A percentile compares a stretch with the other conserved stretches of the same genome.
These are phyloP conservation scores for Cicer cuneatum DNA, from an alignment of 306 rosid genomes.

Conservation along the genomic window DNA sequence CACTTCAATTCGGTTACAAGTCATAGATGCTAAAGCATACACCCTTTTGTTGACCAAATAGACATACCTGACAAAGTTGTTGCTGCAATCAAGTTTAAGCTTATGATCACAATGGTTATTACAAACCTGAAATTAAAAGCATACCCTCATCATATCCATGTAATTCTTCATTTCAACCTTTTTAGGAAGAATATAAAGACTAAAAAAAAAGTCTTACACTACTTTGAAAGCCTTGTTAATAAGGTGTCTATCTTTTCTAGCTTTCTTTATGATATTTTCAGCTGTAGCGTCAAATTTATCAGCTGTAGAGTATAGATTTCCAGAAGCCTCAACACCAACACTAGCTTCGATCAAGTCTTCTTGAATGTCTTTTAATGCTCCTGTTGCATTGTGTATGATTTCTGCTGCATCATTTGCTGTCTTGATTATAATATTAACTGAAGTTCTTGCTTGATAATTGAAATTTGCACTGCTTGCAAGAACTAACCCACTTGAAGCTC, in stretches of 20 bases:
- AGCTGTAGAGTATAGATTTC: constrained; percentile 53
- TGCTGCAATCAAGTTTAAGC: constrained; percentile 58
- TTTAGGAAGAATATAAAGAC: background rate
- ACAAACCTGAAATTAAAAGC: constrained; percentile 62
- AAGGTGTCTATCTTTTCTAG: constrained; percentile 50
- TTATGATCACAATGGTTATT: constrained; percentile 53
- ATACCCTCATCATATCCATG: constrained; percentile 1
- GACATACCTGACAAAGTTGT: constrained; percentile 62
- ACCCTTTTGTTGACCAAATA: background rate
- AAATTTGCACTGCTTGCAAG: constrained; percentile 62
- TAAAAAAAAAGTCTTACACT: constrained; percentile 48
- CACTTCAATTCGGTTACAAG: background rate
- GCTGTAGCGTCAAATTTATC: constrained; percentile 52
- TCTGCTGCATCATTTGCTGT: constrained; percentile 70
- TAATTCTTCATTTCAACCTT: background rate
- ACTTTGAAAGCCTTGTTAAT: constrained; percentile 56
- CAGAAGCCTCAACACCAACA: constrained; percentile 25
- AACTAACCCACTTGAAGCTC: constrained; percentile 66
- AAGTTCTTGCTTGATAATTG: constrained; percentile 54
- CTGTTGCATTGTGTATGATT: constrained; percentile 63
- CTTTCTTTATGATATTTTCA: constrained; percentile 55
- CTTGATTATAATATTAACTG: constrained; percentile 58
- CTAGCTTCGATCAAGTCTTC: constrained; percentile 38
- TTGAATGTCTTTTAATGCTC: constrained; percentile 51
- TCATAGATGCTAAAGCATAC: background rate